Evolutionary conservation across 148 eudicot species (phyloP).

Genomic region (Rhododendron mucronatum): DNA sequence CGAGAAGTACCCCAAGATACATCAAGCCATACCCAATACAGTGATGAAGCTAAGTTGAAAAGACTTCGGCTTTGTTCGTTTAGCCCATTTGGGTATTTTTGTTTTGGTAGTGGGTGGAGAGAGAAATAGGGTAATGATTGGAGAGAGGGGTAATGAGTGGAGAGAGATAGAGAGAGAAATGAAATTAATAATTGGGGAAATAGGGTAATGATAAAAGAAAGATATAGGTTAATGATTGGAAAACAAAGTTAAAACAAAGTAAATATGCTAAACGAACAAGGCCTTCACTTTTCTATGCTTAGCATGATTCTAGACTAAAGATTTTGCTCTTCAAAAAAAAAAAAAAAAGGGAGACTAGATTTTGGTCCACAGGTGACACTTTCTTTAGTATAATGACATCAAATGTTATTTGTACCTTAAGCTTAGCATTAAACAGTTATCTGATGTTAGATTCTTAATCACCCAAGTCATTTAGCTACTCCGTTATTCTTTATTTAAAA

Average conservation of each 20-base stretch:
- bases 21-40: neutral
- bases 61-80: too few species aligned
- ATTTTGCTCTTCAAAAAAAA: neutral
- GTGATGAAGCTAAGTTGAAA: neutral
- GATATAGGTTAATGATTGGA: too few species aligned
- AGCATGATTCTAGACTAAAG: neutral
- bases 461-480: neutral
- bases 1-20: neutral
- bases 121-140: too few species aligned
- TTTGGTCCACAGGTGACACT: neutral
- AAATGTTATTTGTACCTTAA: neutral
- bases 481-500: too few species aligned
- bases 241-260: too few species aligned
- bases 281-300: neutral
- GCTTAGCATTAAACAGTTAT: neutral
- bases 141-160: too few species aligned
- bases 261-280: too few species aligned
- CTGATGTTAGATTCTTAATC: neutral
- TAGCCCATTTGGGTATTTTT: too few species aligned
- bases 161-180: too few species aligned
- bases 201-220: too few species aligned
- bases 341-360: neutral
- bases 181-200: too few species aligned
- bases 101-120: too few species aligned
- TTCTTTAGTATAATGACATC: neutral